Evolutionary conservation across 768 basidiomycete species (phyloP), one percentile per base, ranked within the genome.

Genomic region (Amanita inopinata): DNA sequence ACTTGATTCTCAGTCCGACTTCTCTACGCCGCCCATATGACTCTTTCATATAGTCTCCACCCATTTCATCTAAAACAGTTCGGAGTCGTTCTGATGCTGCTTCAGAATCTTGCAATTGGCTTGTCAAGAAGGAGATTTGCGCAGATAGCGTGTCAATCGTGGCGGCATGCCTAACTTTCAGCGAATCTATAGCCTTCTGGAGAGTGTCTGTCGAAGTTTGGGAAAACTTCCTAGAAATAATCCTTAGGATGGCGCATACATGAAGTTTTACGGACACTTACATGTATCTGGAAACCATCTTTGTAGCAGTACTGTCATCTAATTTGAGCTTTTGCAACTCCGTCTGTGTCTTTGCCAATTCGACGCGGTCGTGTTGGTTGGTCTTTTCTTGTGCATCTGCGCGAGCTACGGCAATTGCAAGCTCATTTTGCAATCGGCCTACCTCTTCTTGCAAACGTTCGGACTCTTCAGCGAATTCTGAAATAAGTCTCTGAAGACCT

Each of bases 221-320:
- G 2, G 86, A 87, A 60, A 89, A 91, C 58, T 78, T 83, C 87
- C 87, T 88, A 47, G 18, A 2, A 9, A 15, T 11, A 7, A 20
- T 38, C 15, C 33, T 37, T 8, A 30, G 11, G 20, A 40, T 4
- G 17, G n/a, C 27, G 20, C 11, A 36, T 45, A 17, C 25, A 42
- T 27, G 33, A 8, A 18, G 27, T 11, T 33, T 11, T 3, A 37
- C 5, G 5, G 6, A 5, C 11, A 65, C 78, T 43, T 50, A 87
- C 87, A 89, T 90, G 56, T 90, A 90, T 27, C 83, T 74, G 19
- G 84, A 76, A 20, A 91, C 87, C 75, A 89, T 83, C 52, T 79
- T 83, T 9, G 80, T 79, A 2, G 87, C 86, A 0, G 80, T 73
- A n/a, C 66, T 72, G 44, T 89, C 84, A 37, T 88, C 83, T 12